Conservation (phyloP, 768 basidiomycete genomes). For the Gloeostereum incarnatum region DNA sequence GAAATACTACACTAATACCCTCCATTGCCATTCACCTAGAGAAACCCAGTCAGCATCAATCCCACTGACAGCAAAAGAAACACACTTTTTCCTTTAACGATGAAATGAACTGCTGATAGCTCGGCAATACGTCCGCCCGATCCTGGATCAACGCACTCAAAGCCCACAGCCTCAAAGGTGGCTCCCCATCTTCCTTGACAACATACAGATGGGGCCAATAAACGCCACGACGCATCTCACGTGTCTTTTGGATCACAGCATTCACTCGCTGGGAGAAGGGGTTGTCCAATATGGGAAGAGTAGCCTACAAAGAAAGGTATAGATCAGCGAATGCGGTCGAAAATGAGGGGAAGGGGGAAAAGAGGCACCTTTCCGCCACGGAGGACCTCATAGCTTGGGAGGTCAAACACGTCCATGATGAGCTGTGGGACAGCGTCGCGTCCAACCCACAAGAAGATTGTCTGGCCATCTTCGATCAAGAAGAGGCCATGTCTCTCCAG, state of each 20-base stretch:
- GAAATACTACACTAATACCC: not conserved
- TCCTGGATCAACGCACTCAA: conserved; percentile 92
- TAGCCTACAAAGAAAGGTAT: conserved; percentile 41
- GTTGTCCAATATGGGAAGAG: conserved; percentile 86
- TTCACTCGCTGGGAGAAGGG: conserved; percentile 94
- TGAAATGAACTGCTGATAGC: conserved; percentile 91
- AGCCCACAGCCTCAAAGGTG: conserved; percentile 91
- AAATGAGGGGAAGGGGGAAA: not conserved
- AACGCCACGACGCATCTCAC: conserved; percentile 87
- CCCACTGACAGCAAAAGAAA: not conserved
- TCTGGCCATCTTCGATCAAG: conserved; percentile 96
- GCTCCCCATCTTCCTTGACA: conserved; percentile 97
- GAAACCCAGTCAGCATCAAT: not conserved
- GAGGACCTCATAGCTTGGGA: conserved; percentile 80
- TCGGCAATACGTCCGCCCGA: conserved; percentile 87
- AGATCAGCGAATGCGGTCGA: conserved; percentile 2
- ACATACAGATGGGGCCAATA: conserved; percentile 93
- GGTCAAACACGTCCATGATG: conserved; percentile 87
- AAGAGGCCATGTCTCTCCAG: conserved; percentile 92
- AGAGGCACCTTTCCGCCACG: conserved; percentile 83
- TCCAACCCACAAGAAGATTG: conserved; percentile 98
- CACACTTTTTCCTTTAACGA: conserved; percentile 85
- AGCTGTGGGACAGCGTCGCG: conserved; percentile 96
- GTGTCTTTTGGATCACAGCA: conserved; percentile 87
- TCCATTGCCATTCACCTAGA: not conserved